Base-by-base conservation (phyloP, 1,284 basidiomycete species). In the Meripilus lineatus region DNA sequence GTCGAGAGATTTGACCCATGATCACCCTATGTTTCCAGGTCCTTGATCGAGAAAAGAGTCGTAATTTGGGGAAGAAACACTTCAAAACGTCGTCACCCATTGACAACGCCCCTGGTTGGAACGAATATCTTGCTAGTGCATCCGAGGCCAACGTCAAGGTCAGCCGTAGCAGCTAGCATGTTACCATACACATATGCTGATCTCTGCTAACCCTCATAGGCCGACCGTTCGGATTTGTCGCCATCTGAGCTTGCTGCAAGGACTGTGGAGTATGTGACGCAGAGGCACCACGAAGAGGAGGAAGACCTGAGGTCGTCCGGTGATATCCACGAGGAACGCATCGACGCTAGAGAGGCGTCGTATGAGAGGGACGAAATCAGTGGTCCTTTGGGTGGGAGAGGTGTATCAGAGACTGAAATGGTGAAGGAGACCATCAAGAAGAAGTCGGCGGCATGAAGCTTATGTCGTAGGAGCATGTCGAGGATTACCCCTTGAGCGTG, bases 101-200 rank as follows among this genome's bases (percentile, higher is more conserved):
- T 42, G 59, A 74, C 11, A 56, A 78, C 47, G 81, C 84, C 1
- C 85, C 84, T 4, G 84, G 83, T 2, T 89, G 85, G 85, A 87
- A 87, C 55, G 81, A 89, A 54, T 56, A 63, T 28, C 75, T 88
- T 18, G 85, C 85, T 1, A 77, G 72, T 46, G 53, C 70, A 11
- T 84, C 84, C 1, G 86, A 89, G 62, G 85, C 85, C 7, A 62
- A 66, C 25, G 67, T 88, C 36, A 88, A 89, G 74, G 85, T 81
- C 17, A 38, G 35, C 20, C 11, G 15, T 8, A 6, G 25, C 14
- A 30, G 8, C 28, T n/a, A 30, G 8, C 28, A n/a, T 8, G n/a
- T 30, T 30, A 30, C n/a, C n/a, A 8, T 30, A 8, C 28, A 10
- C 28, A 8, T 30, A 10, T 30, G 28, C 28, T 30, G 8, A n/a